Percentiles rank a stretch among this genome's conserved stretches.
phyloP scores from a whole-genome alignment of 2,329 filamentous ascomycete genomes.

The Dothideomycetes sp. region DNA sequence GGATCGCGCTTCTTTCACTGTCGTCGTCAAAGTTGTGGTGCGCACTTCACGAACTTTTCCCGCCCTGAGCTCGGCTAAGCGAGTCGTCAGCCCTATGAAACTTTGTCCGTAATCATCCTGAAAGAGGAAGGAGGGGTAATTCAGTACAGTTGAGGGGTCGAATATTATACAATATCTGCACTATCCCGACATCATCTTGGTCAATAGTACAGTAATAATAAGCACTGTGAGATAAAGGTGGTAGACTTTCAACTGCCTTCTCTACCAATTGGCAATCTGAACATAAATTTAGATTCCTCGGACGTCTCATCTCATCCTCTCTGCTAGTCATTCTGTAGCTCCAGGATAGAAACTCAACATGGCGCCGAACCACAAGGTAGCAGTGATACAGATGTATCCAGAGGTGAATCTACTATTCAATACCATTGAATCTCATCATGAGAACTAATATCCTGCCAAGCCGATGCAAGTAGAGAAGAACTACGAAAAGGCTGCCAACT shows the following conservation, averaged over 20 bases:
- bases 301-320: no score
- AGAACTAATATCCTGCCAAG: slow-evolving; percentile 19
- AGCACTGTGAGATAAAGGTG: no score
- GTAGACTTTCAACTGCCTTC: no score
- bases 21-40: no score
- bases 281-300: no score
- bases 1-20: background rate
- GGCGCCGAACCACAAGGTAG: slow-evolving; percentile 35
- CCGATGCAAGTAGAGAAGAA: slow-evolving; percentile 37
- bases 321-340: no score
- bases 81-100: background rate
- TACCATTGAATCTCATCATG: no score
- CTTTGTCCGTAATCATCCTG: background rate
- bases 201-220: no score
- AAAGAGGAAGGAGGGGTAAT: background rate
- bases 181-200: no score
- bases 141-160: background rate
- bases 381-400: slow-evolving; percentile 39
- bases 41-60: background rate
- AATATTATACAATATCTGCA: no score
- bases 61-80: background rate
- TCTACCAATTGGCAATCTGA: no score
- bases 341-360: no score
- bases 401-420: slow-evolving; percentile 25
- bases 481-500: slow-evolving; percentile 34